These are phyloP conservation scores for Aspergillus carbonarius DNA, from an alignment of 2,329 filamentous ascomycete species.

Conservation along the genomic window DNA sequence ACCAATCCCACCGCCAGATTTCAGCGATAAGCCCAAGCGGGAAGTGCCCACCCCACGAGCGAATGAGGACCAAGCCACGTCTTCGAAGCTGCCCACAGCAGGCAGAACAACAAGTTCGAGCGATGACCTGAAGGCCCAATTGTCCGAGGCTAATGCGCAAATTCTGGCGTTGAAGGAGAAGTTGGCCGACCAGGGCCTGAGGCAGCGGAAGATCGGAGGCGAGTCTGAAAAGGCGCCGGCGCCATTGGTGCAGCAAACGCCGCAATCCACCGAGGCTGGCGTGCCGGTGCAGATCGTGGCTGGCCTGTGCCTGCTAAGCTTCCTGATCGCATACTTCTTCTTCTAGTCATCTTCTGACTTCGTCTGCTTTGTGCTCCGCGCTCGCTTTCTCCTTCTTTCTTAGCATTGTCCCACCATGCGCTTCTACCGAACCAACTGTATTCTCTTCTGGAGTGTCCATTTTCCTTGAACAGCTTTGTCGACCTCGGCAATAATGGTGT, in stretches of 20 bases:
- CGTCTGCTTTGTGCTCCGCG: conserved; percentile 13
- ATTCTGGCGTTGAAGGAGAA: conserved; percentile 68
- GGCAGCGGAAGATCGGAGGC: conserved; percentile 71
- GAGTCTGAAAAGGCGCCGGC: conserved; percentile 53
- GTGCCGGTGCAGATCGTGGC: conserved; percentile 86
- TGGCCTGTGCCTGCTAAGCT: conserved; percentile 80
- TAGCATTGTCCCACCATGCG: conserved; percentile 21
- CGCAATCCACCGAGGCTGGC: conserved; percentile 62
- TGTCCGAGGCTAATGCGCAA: conserved; percentile 71
- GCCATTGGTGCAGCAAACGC: conserved; percentile 55
- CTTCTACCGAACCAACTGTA: conserved; percentile 22
- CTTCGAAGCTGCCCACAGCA: conserved; percentile 50
- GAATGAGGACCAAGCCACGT: conserved; percentile 33
- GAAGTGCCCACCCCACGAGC: conserved; percentile 43
- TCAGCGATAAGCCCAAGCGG: conserved; percentile 36
- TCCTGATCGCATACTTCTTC: conserved; percentile 92
- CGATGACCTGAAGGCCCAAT: conserved; percentile 69
- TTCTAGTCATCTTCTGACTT: conserved; percentile 61
- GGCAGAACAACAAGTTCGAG: conserved; percentile 48
- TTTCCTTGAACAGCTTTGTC: conserved; percentile 23
- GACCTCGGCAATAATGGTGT: conserved; percentile 25
- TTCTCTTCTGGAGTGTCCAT: conserved; percentile 27
- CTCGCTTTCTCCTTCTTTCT: conserved; percentile 24
- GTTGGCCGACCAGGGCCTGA: conserved; percentile 65
- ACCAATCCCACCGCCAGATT: conserved; percentile 37